Evolutionary conservation across 2,329 filamentous ascomycete genomes (phyloP), one percentile per base, ranked within the genome.

Genomic region (Coniochaeta pulveracea): DNA sequence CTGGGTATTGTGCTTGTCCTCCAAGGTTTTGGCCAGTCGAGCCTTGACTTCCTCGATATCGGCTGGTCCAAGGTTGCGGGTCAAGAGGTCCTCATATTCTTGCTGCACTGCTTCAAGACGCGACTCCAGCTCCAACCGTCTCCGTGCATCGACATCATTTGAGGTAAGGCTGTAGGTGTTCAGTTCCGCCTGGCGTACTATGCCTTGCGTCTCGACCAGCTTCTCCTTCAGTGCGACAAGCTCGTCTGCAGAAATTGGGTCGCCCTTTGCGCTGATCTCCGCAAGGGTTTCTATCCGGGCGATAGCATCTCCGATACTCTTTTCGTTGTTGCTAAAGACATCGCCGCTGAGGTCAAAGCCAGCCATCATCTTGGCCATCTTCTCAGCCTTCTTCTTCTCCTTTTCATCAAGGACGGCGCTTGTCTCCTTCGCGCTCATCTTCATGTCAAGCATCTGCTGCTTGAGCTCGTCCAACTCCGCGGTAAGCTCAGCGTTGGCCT

Each of bases 311-410:
- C 83, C 76, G 37, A 98, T 84, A 33, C 76, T 79, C 42, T 80
- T 74, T 57, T 98, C 91, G 47, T 94, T 94, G 37, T 91, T 83
- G 45, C 86, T 94, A 55, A 96, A 93, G 19, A 93, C 79, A 37
- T 95, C 88, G 31, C 82, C 80, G 27, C 86, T 89, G 21, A 98
- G 73, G 50, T 98, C 89, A 48, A 98, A 96, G 4, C 89, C 86
- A 38, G 91, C 91, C 89, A 98, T 95, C 91, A 98, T 98, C 70
- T 95, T 84, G 26, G 91, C 91, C 91, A 98, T 98, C 61, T 93
- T 91, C 63, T 98, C 91, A 1, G 88, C 85, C 70, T 98, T 98
- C 64, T 86, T 88, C 68, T 86, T 89, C 61, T 96, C 93, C 69
- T 98, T 98, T 60, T 96, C 91, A 47, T 96, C 89, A 14, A 93